Percentiles rank a stretch among this genome's conserved stretches.
phyloP scores from a whole-genome alignment of 805 yeast genomes.

The Candida ascalaphidarum region DNA sequence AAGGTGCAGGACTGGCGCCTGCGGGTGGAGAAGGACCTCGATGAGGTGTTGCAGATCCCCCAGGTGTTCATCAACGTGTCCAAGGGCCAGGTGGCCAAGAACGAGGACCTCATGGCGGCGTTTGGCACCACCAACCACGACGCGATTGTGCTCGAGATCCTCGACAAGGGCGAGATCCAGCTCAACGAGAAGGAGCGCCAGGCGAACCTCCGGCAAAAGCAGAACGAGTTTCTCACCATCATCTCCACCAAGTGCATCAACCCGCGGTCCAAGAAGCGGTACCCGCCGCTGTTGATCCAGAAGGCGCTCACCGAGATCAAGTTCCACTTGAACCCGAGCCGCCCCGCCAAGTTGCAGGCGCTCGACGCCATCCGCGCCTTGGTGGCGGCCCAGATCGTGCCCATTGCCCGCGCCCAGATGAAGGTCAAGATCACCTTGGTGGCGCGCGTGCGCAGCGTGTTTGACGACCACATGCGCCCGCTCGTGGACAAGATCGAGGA shows the following conservation, averaged over 20 bases:
- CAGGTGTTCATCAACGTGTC: conserved; percentile 89
- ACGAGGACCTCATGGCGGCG: conserved; percentile 66
- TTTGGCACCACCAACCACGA: conserved; percentile 75
- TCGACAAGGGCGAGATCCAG: conserved; percentile 90
- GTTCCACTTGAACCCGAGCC: conserved; percentile 65
- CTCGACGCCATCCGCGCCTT: conserved; percentile 80
- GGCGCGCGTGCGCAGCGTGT: conserved; percentile 38
- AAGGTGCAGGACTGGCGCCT: conserved; percentile 93
- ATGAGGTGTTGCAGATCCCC: conserved; percentile 94
- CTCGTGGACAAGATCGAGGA: conserved; percentile 32
- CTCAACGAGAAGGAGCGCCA: conserved; percentile 88
- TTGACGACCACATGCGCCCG: conserved; percentile 22
- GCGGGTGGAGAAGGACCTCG: conserved; percentile 84
- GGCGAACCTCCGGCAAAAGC: conserved; percentile 61
- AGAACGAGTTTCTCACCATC: conserved; percentile 73
- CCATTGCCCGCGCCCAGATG: conserved; percentile 94
- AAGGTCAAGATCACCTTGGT: conserved; percentile 59
- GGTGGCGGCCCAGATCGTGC: conserved; percentile 73
- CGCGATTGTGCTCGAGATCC: conserved; percentile 68
- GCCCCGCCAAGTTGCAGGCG: conserved; percentile 81
- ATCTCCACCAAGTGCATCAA: conserved; percentile 88
- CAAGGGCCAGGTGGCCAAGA: conserved; percentile 87
- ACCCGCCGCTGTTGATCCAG: conserved; percentile 90
- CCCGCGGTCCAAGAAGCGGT: conserved; percentile 81
- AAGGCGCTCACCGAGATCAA: conserved; percentile 74